Evolutionary conservation across 306 rosid species (phyloP).

Genomic region (Prunus mume): DNA sequence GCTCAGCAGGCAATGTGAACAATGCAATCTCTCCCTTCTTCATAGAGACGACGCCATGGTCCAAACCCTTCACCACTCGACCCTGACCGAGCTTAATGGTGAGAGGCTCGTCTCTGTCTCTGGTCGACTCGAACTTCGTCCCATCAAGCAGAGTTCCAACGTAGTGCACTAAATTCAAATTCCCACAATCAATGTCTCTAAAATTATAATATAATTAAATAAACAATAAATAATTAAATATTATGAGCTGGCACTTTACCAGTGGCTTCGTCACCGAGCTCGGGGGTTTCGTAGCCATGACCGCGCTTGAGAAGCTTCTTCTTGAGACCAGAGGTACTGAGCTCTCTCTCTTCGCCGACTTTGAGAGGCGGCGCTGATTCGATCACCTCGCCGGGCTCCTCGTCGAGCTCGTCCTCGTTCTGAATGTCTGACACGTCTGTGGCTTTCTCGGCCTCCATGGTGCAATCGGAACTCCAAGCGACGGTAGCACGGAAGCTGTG

Average conservation of each 20-base stretch:
- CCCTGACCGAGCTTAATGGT: constrained; percentile 55
- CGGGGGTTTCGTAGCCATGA: constrained; percentile 58
- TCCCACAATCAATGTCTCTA: background rate
- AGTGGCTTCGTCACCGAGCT: constrained; percentile 52
- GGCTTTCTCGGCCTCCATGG: constrained; percentile 34
- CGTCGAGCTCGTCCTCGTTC: constrained; percentile 47
- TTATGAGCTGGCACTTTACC: constrained; percentile 19
- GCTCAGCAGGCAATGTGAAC: constrained; percentile 51
- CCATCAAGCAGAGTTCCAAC: constrained; percentile 52
- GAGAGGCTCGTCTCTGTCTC: constrained; percentile 40
- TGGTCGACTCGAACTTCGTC: constrained; percentile 45
- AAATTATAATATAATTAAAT: background rate
- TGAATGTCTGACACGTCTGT: constrained; percentile 34
- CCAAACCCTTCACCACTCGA: constrained; percentile 49
- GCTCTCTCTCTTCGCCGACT: constrained; percentile 64
- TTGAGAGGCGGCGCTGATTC: constrained; percentile 68
- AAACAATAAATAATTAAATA: background rate
- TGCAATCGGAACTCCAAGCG: constrained; percentile 3
- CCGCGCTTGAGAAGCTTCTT: constrained; percentile 65
- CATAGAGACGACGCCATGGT: constrained; percentile 54
- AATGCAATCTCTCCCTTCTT: constrained; percentile 55
- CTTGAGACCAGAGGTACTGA: constrained; percentile 30
- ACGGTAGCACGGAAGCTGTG: background rate
- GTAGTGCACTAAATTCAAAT: constrained; percentile 48
- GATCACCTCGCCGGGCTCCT: constrained; percentile 75